Evolutionary conservation across 768 basidiomycete genomes (phyloP).

Genomic region (Crassisporium funariophilum): DNA sequence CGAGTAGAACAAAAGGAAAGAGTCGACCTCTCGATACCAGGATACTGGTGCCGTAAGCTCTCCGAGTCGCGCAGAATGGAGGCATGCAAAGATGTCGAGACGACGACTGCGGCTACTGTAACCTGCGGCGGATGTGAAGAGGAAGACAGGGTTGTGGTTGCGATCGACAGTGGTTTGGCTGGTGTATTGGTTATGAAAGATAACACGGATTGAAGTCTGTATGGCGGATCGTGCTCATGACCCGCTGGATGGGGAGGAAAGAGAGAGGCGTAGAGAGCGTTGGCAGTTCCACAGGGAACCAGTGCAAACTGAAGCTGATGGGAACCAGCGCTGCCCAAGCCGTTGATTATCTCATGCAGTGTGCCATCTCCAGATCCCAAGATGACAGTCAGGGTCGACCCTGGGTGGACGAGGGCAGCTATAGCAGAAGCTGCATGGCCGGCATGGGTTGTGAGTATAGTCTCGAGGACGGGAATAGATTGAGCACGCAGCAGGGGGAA

Average conservation of each 20-base stretch:
- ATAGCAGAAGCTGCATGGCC: constrained; percentile 62
- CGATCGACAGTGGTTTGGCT: constrained; percentile 51
- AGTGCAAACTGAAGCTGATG: constrained; percentile 46
- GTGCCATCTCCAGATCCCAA: constrained; percentile 92
- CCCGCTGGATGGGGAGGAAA: constrained; percentile 51
- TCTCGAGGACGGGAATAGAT: constrained; percentile 37
- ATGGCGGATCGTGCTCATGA: constrained; percentile 28
- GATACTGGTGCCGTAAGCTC: constrained; percentile 62
- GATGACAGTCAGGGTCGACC: constrained; percentile 44
- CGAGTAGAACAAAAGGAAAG: not conserved
- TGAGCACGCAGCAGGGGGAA: constrained; percentile 59
- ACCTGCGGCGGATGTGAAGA: constrained; percentile 23
- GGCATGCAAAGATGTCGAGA: constrained; percentile 88
- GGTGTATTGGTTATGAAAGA: constrained; percentile 45
- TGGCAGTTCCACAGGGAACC: constrained; percentile 87
- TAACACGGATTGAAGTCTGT: constrained; percentile 58
- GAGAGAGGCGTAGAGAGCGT: constrained; percentile 82
- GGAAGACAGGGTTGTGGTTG: constrained; percentile 48
- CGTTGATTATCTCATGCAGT: constrained; percentile 83
- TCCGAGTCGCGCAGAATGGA: constrained; percentile 85
- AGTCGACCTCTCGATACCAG: constrained; percentile 64
- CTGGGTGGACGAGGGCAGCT: constrained; percentile 10
- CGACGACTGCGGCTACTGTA: constrained; percentile 73
- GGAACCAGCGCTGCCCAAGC: constrained; percentile 39
- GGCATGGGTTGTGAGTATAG: constrained; percentile 49